Base-by-base conservation (phyloP, 2,329 filamentous ascomycete species). In the Fusarium bactridioides region DNA sequence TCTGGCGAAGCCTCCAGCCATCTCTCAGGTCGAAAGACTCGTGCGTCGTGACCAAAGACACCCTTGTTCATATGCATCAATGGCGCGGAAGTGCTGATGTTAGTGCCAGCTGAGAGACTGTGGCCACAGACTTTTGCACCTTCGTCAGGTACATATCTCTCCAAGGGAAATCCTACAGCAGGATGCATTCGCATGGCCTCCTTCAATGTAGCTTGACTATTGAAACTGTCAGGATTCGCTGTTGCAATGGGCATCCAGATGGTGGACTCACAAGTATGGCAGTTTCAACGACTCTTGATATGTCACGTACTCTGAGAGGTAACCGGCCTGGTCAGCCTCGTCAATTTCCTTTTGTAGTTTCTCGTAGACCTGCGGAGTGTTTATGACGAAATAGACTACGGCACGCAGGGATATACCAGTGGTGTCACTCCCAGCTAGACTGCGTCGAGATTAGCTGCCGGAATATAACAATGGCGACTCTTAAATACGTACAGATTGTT, bases 181-280 rank as follows among this genome's bases (percentile, higher is more conserved):
- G 25, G 19, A 2, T 47, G 44, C 19, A 47, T 47, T 21, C 25
- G 25, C 25, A 47, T 47, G 0, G 44, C 19, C 25, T 29, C 44
- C 4, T 47, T 29, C 4, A 29, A 16, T 8, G 9, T 29, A n/a
- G 44, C 25, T 3, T 47, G 44, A 3, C 44, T 47, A 16, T 29
- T 21, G 44, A 16, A 0, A 3, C 15, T 11, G 10, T 29, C 7
- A 21, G 25, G 2, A 47, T 8, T 16, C 10, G 16, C 10, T 27
- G 4, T 21, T 15, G 6, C 10, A n/a, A 47, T 18, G 44, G 9
- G 19, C 1, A 4, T 29, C 4, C 0, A 15, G 5, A 0, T 21
- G 19, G 0, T 5, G 0, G 13, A 10, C 3, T 47, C 1, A 21
- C 44, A 47, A 29, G 25, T 47, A 47, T 21, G 25, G 44, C 25